Conservation (phyloP, 257 asterid species). For the Fraxinus americana region DNA sequence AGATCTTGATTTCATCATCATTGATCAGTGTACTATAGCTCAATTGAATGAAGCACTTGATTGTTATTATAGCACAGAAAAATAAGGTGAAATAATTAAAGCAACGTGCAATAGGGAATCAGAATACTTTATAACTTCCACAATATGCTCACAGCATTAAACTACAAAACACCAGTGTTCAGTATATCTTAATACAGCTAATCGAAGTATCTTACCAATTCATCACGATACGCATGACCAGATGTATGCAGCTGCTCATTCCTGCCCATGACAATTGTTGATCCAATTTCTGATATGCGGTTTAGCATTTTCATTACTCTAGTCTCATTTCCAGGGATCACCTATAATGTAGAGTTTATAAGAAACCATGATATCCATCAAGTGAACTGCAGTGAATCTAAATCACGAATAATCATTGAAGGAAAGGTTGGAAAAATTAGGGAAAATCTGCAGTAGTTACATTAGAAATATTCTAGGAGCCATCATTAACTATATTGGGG, state of each 20-base stretch:
- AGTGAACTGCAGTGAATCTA: slow-evolving; percentile 17
- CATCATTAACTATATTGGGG: background rate
- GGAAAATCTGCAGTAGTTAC: background rate
- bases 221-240: slow-evolving; percentile 98
- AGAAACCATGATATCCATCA: slow-evolving; percentile 22
- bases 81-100: slow-evolving; percentile 19
- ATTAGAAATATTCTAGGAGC: background rate
- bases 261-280: slow-evolving; percentile 93
- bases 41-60: background rate
- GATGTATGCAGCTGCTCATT: slow-evolving; percentile 89
- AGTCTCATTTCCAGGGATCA: slow-evolving; percentile 96
- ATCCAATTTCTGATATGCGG: slow-evolving; percentile 91
- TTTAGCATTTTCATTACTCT: slow-evolving; percentile 97
- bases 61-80: slow-evolving; percentile 20
- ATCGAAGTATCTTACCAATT: slow-evolving; percentile 63
- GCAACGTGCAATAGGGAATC: slow-evolving; percentile 20
- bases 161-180: slow-evolving; percentile 6
- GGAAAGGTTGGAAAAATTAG: slow-evolving; percentile 7
- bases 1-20: slow-evolving; percentile 1
- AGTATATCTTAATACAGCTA: slow-evolving; percentile 3
- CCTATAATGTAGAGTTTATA: slow-evolving; percentile 51
- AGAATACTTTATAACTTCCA: slow-evolving; percentile 20
- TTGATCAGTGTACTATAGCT: background rate
- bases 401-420: slow-evolving; percentile 9
- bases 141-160: slow-evolving; percentile 7